phyloP scores from a whole-genome alignment of 352 stramenopile species.

The Thalassiosira oceanica region DNA sequence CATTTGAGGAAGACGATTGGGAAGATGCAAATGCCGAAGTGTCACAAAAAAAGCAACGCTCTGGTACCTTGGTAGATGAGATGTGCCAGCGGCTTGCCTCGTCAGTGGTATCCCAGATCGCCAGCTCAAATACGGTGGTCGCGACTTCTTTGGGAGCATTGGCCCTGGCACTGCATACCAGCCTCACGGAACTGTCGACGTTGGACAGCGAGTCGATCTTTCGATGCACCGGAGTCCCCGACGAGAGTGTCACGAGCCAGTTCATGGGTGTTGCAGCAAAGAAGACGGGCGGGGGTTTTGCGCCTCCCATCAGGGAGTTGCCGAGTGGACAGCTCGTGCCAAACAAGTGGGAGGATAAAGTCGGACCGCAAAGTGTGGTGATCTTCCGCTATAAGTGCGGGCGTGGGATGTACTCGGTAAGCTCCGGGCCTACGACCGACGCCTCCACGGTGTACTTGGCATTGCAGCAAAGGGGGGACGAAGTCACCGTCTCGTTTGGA shows the following conservation, averaged over 20 bases:
- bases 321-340: constrained; percentile 56
- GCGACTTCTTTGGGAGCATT: constrained; percentile 52
- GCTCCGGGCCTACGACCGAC: constrained; percentile 3
- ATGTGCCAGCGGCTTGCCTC: constrained; percentile 41
- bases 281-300: constrained; percentile 49
- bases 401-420: constrained; percentile 7
- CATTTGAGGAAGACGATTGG: constrained; percentile 47
- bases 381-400: constrained; percentile 15
- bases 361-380: constrained; percentile 2
- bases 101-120: constrained; percentile 40
- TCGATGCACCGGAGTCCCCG: constrained; percentile 58
- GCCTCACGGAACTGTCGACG: constrained; percentile 29
- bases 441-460: constrained; percentile 16
- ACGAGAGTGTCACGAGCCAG: constrained; percentile 6
- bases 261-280: constrained; percentile 3
- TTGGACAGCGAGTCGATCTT: constrained; percentile 19
- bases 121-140: constrained; percentile 34
- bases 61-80: not conserved
- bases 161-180: constrained; percentile 54
- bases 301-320: constrained; percentile 63
- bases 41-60: not conserved
- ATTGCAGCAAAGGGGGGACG: not conserved
- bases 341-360: constrained; percentile 44
- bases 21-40: constrained; percentile 15
- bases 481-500: constrained; percentile 9